Base-by-base conservation (phyloP, 441 rosid species). In the Theobroma grandiflorum region DNA sequence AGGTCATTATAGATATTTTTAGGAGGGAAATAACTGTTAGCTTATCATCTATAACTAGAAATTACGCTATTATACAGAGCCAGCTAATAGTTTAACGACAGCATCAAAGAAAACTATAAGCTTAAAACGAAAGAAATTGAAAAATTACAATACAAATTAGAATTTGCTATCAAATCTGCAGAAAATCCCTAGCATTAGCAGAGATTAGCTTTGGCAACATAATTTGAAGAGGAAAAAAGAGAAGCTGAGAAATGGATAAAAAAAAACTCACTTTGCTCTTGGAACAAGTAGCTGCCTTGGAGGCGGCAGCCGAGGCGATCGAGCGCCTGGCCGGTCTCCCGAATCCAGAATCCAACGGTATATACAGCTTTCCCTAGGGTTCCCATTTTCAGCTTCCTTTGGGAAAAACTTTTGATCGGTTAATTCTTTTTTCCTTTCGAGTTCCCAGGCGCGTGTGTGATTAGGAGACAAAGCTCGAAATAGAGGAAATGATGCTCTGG, bases 231-330 rank as follows among this genome's bases (percentile, higher is more conserved):
- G 9, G 16, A 37, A 22, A 49, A 70, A 20, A 67, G 49, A 33
- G 12, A 50, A 65, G 11, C 3, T 11, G 65, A 37, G 26, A 50
- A 64, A 22, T 50, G 26, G 38, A 71, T 26, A 58, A 71, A 26
- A 26, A 26, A 26, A 26, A 80, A 49, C 87, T 89, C 83, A 95
- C 99, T 86, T 66, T 97, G 97, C 87, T 95, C 98, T 49, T 91
- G 92, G 85, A 96, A 96, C 86, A 79, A 88, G 87, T 88, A 76
- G 77, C 82, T 93, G 87, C 98, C 97, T 85, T 93, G 98, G 81
- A 93, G 96, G 81, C 96, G 98, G 85, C 94, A 91, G 68, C 98
- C 98, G 71, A 96, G 97, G 63, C 94, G 98, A 90, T 95, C 96
- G 63, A 95, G 88, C 49, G 99, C 98, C 70, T 97, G 97, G 43